phyloP scores from a whole-genome alignment of 2,329 filamentous ascomycete species.

The Sporothrix brasiliensis region DNA sequence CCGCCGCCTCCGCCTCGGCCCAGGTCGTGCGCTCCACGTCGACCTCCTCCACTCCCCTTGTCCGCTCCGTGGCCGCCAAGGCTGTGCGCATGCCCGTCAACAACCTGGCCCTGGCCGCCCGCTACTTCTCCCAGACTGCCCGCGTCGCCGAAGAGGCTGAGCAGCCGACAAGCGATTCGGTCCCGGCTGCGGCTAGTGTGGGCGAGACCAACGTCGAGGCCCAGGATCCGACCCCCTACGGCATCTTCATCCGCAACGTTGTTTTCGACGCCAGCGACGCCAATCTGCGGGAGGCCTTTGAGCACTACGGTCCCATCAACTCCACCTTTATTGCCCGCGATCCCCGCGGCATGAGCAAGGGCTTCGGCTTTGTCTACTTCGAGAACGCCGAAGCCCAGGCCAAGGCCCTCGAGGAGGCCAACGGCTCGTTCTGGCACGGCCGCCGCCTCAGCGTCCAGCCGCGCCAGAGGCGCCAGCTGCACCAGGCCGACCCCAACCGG shows the following conservation, averaged over 20 bases:
- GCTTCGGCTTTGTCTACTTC: slow-evolving; percentile 45
- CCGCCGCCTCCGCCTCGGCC: slow-evolving; percentile 42
- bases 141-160: neutral
- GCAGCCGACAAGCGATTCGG: neutral
- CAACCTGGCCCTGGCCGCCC: slow-evolving; percentile 35
- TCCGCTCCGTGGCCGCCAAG: slow-evolving; percentile 38
- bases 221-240: slow-evolving; percentile 36
- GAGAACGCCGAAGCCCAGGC: slow-evolving; percentile 36
- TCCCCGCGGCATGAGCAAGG: slow-evolving; percentile 40
- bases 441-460: slow-evolving; percentile 41
- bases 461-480: slow-evolving; percentile 31
- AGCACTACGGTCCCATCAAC: slow-evolving; percentile 41
- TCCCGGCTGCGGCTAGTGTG: neutral
- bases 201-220: neutral
- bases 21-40: slow-evolving; percentile 37
- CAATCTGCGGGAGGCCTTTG: slow-evolving; percentile 43
- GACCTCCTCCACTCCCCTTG: slow-evolving; percentile 36
- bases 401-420: slow-evolving; percentile 40
- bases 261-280: slow-evolving; percentile 45
- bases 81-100: slow-evolving; percentile 28
- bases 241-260: slow-evolving; percentile 44
- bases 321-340: slow-evolving; percentile 41
- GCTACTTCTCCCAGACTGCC: slow-evolving; percentile 41
- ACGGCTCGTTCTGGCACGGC: slow-evolving; percentile 47
- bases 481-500: neutral